These are phyloP conservation scores for Astrothelium macrocarpum DNA, from an alignment of 495 filamentous ascomycete species.

Conservation along the genomic window DNA sequence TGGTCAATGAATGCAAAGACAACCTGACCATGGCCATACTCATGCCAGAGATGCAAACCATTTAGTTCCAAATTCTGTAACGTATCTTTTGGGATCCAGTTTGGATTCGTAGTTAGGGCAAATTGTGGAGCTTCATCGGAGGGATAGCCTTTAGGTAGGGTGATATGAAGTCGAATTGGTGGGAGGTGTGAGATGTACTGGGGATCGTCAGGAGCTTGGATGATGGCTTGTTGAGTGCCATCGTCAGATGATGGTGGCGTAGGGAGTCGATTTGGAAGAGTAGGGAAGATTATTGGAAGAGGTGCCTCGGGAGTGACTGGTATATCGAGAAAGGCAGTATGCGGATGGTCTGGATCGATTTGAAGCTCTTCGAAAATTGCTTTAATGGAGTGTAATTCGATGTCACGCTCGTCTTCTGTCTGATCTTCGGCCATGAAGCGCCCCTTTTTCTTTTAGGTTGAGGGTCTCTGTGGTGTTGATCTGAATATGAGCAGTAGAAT, in stretches of 20 bases:
- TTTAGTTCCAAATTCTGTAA: conserved; percentile 52
- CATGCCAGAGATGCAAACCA: conserved; percentile 64
- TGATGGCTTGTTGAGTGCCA: background rate
- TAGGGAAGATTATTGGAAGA: conserved; percentile 58
- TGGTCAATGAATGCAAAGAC: conserved; percentile 81
- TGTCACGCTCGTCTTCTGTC: conserved; percentile 56
- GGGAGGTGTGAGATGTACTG: conserved; percentile 68
- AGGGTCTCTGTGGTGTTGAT: too few relatives aligned
- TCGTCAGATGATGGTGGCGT: conserved; percentile 41
- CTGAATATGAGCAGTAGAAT: too few relatives aligned
- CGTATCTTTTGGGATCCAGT: conserved; percentile 58
- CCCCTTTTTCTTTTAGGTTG: too few relatives aligned
- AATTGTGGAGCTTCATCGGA: conserved; percentile 54
- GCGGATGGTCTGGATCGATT: conserved; percentile 48
- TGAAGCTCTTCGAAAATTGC: conserved; percentile 86
- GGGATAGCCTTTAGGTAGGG: conserved; percentile 70
- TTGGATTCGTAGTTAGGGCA: conserved; percentile 51
- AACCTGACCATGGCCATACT: conserved; percentile 64
- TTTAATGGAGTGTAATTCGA: conserved; percentile 71
- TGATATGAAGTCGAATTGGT: conserved; percentile 56
- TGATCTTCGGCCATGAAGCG: conserved; percentile 27
- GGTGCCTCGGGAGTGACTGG: conserved; percentile 60
- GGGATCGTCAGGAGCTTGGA: conserved; percentile 36
- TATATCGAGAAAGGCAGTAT: conserved; percentile 59
- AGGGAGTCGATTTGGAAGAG: conserved; percentile 28